A percentile compares a stretch with the other conserved stretches of the same genome.
phyloP scores from a whole-genome alignment of 139 green algal species.

The Volvox reticuliferus region DNA sequence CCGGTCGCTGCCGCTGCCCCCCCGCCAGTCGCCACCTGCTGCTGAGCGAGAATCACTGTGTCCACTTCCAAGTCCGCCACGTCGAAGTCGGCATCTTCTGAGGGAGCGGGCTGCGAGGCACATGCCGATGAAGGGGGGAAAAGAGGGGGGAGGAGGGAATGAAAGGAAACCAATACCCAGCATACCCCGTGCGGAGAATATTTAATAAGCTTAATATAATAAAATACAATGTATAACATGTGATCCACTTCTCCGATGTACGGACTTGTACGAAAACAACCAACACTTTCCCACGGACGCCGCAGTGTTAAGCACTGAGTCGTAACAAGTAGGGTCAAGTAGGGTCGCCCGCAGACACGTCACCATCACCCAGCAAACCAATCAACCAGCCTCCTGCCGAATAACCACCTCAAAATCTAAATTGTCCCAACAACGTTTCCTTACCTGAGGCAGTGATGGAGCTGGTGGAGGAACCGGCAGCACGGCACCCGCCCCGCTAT shows the following conservation, averaged over 20 bases:
- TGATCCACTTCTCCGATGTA: no score
- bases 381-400: background rate
- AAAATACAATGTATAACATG: no score
- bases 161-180: no score
- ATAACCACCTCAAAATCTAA: background rate
- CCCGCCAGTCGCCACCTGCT: background rate
- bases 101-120: background rate
- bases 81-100: slow-evolving; percentile 28
- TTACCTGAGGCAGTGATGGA: background rate
- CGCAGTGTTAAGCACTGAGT: no score
- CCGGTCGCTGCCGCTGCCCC: background rate
- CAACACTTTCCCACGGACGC: no score
- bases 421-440: background rate
- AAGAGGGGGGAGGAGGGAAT: no score
- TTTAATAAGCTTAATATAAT: no score
- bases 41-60: slow-evolving; percentile 8
- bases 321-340: no score
- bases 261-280: no score
- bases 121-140: no score
- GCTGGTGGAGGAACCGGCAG: background rate
- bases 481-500: background rate
- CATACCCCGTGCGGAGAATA: no score
- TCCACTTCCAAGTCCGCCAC: slow-evolving; percentile 33
- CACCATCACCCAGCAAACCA: background rate
- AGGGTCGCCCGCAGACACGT: no score